Conservation (phyloP, 225 moss, liverwort and hornwort species). For the Antitrichia curtipendula region DNA sequence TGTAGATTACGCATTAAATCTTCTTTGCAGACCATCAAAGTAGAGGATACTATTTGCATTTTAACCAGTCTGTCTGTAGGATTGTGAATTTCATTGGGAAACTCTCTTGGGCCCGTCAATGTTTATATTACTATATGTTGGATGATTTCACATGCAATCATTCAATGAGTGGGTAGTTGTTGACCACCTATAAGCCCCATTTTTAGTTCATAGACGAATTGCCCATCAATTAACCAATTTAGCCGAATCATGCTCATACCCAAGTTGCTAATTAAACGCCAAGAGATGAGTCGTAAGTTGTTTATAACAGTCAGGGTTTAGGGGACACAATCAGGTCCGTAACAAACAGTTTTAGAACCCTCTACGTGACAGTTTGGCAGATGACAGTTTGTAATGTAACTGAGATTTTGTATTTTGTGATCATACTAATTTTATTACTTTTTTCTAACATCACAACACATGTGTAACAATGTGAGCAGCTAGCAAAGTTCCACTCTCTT, state of each 20-base stretch:
- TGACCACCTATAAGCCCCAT: background rate
- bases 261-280: background rate
- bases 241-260: background rate
- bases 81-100: background rate
- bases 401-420: background rate
- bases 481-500: constrained; percentile 36
- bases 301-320: background rate
- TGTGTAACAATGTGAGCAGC: background rate
- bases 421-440: background rate
- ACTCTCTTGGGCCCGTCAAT: too few relatives aligned
- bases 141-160: background rate
- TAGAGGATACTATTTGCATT: background rate
- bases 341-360: background rate
- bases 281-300: background rate
- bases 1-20: background rate
- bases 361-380: background rate
- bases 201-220: background rate
- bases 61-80: background rate
- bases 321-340: background rate
- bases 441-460: background rate
- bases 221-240: background rate
- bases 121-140: too few relatives aligned
- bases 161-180: background rate
- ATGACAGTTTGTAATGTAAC: background rate
- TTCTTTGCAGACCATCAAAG: background rate